phyloP scores from a whole-genome alignment of 352 stramenopile genomes.

The Phytophthora fragariae region DNA sequence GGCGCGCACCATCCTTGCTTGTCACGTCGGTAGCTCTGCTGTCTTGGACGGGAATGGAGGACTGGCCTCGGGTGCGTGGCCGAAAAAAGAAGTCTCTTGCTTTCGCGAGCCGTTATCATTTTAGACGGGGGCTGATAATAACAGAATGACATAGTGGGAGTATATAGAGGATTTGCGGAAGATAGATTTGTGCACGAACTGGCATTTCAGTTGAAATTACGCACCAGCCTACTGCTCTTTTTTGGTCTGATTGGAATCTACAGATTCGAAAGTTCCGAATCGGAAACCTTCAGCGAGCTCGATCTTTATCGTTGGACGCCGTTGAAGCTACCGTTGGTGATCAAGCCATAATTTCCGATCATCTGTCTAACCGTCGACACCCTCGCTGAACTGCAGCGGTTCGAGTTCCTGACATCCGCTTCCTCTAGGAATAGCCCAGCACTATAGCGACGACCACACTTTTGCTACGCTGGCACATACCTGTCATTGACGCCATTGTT shows the following conservation, averaged over 20 bases:
- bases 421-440: too few relatives aligned
- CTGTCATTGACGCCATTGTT: too few relatives aligned
- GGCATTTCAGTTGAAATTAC: neutral
- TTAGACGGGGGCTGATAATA: neutral
- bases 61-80: neutral
- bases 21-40: neutral
- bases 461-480: too few relatives aligned
- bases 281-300: neutral
- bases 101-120: neutral
- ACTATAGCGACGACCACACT: too few relatives aligned
- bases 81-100: constrained; percentile 13
- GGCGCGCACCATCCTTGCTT: constrained; percentile 18
- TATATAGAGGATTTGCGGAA: neutral
- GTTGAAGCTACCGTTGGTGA: neutral
- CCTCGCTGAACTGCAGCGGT: too few relatives aligned
- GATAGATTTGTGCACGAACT: neutral
- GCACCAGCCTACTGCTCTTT: neutral
- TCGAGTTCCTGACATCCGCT: too few relatives aligned
- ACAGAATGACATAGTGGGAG: neutral
- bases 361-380: too few relatives aligned
- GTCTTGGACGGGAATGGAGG: constrained; percentile 5
- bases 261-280: neutral
- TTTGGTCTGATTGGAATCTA: neutral
- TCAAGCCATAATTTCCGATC: too few relatives aligned
- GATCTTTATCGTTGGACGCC: neutral